Evolutionary conservation across 768 basidiomycete genomes (phyloP).

Genomic region (Dacryopinax spathularia): DNA sequence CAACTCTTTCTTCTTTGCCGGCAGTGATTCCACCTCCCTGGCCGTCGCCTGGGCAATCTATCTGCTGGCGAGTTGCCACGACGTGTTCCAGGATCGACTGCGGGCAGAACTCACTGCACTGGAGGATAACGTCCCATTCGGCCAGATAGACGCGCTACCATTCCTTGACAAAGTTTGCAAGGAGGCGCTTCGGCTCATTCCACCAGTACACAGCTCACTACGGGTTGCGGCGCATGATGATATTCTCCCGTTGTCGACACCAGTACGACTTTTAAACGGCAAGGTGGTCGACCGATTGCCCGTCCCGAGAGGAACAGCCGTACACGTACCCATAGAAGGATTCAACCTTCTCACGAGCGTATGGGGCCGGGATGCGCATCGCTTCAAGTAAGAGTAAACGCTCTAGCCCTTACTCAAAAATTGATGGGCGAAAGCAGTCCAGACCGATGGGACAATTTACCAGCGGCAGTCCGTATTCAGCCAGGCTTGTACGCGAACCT

Average conservation of each 20-base stretch:
- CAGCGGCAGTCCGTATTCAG: not conserved
- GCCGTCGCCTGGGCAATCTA: not conserved
- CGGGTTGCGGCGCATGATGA: not conserved
- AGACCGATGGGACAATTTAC: not conserved
- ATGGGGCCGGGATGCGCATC: not conserved
- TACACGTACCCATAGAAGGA: not conserved
- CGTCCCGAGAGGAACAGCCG: not conserved
- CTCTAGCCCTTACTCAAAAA: not conserved
- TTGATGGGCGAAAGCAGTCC: not conserved
- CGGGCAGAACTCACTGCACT: not conserved
- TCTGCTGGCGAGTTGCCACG: not conserved
- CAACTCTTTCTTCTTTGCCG: not conserved
- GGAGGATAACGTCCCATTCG: not conserved
- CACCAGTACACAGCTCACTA: not conserved
- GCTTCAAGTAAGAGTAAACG: not conserved
- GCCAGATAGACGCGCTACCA: not conserved
- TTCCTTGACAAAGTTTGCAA: not conserved
- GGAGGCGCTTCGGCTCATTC: not conserved
- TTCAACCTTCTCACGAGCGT: not conserved
- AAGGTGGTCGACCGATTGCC: not conserved
- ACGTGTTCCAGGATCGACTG: not conserved
- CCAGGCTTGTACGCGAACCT: constrained; percentile 17
- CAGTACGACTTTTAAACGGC: not conserved
- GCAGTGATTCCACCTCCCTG: not conserved
- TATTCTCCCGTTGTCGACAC: not conserved